Conservation (phyloP, 2,329 filamentous ascomycete species). For the Onygena corvina region DNA sequence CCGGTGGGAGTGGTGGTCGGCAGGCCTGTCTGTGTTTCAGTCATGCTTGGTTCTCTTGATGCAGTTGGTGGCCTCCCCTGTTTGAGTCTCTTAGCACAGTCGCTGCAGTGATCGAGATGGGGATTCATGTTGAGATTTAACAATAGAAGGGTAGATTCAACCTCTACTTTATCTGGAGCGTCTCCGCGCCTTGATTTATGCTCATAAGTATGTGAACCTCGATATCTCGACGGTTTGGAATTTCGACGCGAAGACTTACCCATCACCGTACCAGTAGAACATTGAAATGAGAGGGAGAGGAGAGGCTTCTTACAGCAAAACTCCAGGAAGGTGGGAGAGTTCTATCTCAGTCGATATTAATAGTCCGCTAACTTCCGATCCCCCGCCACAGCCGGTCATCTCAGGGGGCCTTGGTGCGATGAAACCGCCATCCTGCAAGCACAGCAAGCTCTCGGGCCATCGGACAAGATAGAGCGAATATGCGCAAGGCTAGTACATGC, state of each 20-base stretch:
- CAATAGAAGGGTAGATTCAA: neutral
- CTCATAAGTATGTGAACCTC: neutral
- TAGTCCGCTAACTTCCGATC: neutral
- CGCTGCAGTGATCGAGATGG: neutral
- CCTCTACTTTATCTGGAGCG: neutral
- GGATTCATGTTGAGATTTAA: neutral
- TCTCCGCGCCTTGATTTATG: constrained; percentile 1
- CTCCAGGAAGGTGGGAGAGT: neutral
- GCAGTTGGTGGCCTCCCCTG: neutral
- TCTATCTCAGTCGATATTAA: neutral
- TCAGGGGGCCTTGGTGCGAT: neutral
- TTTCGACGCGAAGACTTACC: neutral
- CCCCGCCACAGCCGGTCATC: neutral
- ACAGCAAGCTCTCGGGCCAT: neutral
- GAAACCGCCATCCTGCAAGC: neutral
- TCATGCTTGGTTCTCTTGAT: neutral
- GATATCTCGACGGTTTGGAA: neutral
- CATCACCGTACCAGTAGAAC: constrained; percentile 4
- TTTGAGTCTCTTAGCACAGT: neutral
- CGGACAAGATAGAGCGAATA: neutral
- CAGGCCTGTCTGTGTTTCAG: neutral
- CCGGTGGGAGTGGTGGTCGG: neutral
- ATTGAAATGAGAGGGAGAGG: neutral
- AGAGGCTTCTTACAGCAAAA: neutral
- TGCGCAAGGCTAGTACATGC: neutral